Evolutionary conservation across 2,329 filamentous ascomycete genomes (phyloP), one percentile per base, ranked within the genome.

Genomic region (Microdochium bolleyi): DNA sequence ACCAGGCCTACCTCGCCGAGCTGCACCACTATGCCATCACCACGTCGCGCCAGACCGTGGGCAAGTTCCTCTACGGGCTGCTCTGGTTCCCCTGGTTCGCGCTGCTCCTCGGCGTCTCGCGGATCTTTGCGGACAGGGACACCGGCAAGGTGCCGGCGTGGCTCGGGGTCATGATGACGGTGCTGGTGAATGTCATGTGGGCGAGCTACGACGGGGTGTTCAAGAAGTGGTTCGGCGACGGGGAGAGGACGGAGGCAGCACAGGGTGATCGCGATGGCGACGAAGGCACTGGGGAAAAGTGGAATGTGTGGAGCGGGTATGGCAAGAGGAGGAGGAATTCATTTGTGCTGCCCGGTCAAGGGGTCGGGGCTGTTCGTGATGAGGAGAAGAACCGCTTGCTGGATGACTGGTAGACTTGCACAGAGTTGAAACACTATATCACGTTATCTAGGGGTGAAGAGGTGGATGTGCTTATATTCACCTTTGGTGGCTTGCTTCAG

Each of bases 211-310:
- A 90, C 69, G 55, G 51, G 0, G 63, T 82, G 19, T 85, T 87
- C 58, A 85, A 82, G 66, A 72, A 69, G 1, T 41, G 85, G 0
- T 96, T 95, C 74, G 92, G 92, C 1, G 88, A 97, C 64, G 94
- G 94, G 0, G 92, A 97, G 75, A 80, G 79, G 61, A 85, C 82
- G 3, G 57, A 67, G 30, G 19, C 7, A 11, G 14, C 7, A 11
- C 24, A 11, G 10, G 48, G 21, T 14, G 48, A 27, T 21, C 7
- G 48, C 24, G 48, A 19, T 30, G 48, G 13, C 7, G 48, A 21
- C 8, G 41, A 7, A 53, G 59, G 49, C 54, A 57, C 22, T 55
- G 58, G 2, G 58, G 61, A 0, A 58, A 61, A 3, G 56, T 58
- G 3, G 58, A 56, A 19, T 50, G 24, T 41, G 48, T 38, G 27